Percentiles rank a stretch among this genome's conserved stretches.
These are phyloP conservation scores for Yarrowia deformans DNA, from an alignment of 805 yeast genomes.

Conservation along the genomic window DNA sequence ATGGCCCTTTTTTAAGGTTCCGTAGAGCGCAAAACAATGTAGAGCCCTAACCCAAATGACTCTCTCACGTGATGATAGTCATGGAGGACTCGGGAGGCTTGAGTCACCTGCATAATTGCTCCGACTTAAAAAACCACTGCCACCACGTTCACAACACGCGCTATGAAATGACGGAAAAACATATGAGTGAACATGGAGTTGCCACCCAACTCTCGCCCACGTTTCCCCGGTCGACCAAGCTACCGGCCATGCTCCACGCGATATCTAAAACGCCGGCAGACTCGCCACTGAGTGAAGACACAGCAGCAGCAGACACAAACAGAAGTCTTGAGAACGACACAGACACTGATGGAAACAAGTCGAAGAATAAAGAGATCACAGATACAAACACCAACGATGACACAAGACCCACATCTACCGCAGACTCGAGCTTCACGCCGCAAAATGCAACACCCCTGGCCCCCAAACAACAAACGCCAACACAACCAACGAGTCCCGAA, in stretches of 20 bases:
- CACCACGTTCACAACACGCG: neutral
- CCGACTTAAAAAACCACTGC: neutral
- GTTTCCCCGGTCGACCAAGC: constrained; percentile 4
- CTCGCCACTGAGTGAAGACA: constrained; percentile 6
- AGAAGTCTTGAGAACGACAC: neutral
- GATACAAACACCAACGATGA: neutral
- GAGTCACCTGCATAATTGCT: constrained; percentile 35
- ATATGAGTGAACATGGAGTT: neutral
- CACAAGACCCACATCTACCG: neutral
- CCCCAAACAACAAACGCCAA: neutral
- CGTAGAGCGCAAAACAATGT: too few species aligned
- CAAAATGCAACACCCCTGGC: constrained; percentile 6
- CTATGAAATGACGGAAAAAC: constrained; percentile 38
- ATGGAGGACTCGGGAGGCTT: constrained; percentile 8
- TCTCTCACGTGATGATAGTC: constrained; percentile 38
- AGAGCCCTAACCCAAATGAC: constrained; percentile 30
- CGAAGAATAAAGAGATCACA: neutral
- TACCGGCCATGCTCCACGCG: constrained; percentile 28
- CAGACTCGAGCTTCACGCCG: constrained; percentile 7
- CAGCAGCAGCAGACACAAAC: neutral
- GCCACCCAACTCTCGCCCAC: constrained; percentile 7
- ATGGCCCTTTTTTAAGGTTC: too few species aligned
- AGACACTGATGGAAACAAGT: neutral
- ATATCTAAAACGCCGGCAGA: neutral
- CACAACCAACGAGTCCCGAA: constrained; percentile 13